These are phyloP conservation scores for Tulasnella sp. DNA, from an alignment of 768 basidiomycete species.

Conservation along the genomic window DNA sequence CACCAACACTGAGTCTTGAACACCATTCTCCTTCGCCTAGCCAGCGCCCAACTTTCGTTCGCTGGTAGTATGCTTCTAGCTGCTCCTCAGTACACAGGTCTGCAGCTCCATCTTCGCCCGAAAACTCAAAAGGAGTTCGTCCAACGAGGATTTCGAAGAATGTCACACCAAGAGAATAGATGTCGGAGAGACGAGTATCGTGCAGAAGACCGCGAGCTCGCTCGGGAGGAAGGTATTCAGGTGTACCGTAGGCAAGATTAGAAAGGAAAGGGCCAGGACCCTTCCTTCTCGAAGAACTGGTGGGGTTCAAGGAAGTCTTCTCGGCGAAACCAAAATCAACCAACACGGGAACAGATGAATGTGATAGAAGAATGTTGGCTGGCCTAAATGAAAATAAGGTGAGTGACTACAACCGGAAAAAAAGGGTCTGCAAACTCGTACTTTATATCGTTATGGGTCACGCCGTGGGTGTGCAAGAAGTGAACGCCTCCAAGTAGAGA, in stretches of 20 bases:
- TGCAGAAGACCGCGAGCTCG: constrained; percentile 79
- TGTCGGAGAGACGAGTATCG: constrained; percentile 84
- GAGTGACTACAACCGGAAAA: background rate
- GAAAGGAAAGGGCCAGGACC: constrained; percentile 49
- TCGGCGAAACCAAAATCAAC: constrained; percentile 97
- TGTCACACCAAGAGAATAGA: constrained; percentile 77
- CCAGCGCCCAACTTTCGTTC: constrained; percentile 73
- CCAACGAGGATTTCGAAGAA: constrained; percentile 92
- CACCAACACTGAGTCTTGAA: constrained; percentile 39
- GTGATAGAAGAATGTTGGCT: constrained; percentile 81
- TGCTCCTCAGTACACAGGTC: constrained; percentile 67
- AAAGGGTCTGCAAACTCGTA: constrained; percentile 22
- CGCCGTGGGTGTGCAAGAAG: constrained; percentile 70
- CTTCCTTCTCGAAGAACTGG: constrained; percentile 29
- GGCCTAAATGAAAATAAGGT: constrained; percentile 38
- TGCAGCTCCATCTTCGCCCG: constrained; percentile 63
- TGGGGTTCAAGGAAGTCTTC: constrained; percentile 15
- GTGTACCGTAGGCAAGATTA: constrained; percentile 79
- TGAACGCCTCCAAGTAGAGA: constrained; percentile 70
- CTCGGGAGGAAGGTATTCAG: constrained; percentile 91
- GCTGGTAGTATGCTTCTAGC: constrained; percentile 72
- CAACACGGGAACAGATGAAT: constrained; percentile 65
- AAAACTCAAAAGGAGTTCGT: constrained; percentile 87
- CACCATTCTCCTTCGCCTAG: constrained; percentile 51
- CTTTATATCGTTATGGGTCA: constrained; percentile 94